Percentiles rank a stretch among this genome's conserved stretches.
Evolutionary conservation across 2,329 filamentous ascomycete species (phyloP).

Genomic region (Xylariales sp.): DNA sequence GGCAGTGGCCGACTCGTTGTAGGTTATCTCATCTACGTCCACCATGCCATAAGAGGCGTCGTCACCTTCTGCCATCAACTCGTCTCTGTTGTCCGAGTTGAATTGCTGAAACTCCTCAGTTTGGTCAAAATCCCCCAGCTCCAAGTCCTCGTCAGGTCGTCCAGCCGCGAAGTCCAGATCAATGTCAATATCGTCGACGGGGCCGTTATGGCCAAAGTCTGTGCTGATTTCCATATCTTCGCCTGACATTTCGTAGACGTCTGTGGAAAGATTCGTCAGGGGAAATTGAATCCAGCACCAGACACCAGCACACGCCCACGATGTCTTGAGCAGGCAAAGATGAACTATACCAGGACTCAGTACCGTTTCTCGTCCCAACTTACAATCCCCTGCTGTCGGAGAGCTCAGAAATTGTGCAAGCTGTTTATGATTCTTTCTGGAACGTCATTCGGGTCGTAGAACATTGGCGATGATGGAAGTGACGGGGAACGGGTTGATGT

Average conservation of each 20-base stretch:
- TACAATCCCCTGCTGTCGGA: too few species aligned
- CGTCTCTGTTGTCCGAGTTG: conserved; percentile 27
- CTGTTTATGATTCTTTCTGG: not conserved
- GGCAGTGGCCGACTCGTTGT: conserved; percentile 16
- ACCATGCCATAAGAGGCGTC: conserved; percentile 29
- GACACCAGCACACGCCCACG: too few species aligned
- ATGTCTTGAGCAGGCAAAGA: too few species aligned
- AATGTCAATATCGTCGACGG: conserved; percentile 29
- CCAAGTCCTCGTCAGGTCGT: conserved; percentile 27
- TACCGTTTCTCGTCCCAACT: too few species aligned
- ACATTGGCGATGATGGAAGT: not conserved
- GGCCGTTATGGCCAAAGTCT: conserved; percentile 24
- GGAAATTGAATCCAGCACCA: too few species aligned
- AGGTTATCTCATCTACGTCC: conserved; percentile 25
- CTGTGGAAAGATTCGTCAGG: not conserved
- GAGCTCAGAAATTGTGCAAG: not conserved
- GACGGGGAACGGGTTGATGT: too few species aligned
- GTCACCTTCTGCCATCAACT: conserved; percentile 29
- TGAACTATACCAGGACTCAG: too few species aligned
- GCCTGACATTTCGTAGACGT: conserved; percentile 21
- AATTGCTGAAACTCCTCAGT: conserved; percentile 23
- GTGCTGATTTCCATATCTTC: conserved; percentile 30
- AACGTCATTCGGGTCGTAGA: not conserved
- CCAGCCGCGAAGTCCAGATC: conserved; percentile 27
- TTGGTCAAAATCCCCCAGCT: conserved; percentile 27